Percentiles rank a stretch among this genome's conserved stretches.
Conservation (phyloP, 1,284 basidiomycete species). For the Papiliotrema terrestris region DNA sequence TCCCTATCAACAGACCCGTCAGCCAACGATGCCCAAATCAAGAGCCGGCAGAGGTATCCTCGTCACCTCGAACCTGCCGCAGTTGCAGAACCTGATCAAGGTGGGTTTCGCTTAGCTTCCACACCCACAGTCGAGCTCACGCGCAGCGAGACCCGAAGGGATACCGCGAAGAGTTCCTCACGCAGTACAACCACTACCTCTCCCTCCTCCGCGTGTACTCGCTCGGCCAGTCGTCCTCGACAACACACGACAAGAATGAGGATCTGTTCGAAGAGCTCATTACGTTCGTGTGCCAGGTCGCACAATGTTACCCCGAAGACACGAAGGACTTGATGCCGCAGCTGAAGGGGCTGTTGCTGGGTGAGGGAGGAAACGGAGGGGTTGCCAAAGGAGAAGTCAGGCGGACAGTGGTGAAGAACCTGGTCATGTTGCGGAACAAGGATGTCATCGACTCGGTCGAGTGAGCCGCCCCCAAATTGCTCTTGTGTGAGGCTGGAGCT, state of each 20-base stretch:
- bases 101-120: conserved; percentile 16
- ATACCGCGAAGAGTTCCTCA: conserved; percentile 96
- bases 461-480: conserved; percentile 53
- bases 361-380: conserved; percentile 28
- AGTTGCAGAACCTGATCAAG: conserved; percentile 93
- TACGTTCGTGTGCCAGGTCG: conserved; percentile 67
- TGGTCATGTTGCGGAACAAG: conserved; percentile 91
- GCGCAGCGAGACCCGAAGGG: conserved; percentile 69
- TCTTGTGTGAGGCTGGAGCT: conserved; percentile 1
- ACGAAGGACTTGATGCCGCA: conserved; percentile 77
- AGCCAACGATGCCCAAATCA: conserved; percentile 38
- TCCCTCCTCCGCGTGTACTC: conserved; percentile 70
- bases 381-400: conserved; percentile 57
- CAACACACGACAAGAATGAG: conserved; percentile 59
- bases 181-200: conserved; percentile 96
- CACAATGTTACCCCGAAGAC: conserved; percentile 84
- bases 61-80: conserved; percentile 57
- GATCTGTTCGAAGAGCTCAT: conserved; percentile 81
- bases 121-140: conserved; percentile 33
- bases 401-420: conserved; percentile 77
- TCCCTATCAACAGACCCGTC: background rate
- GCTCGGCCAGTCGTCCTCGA: conserved; percentile 27
- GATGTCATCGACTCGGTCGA: conserved; percentile 87
- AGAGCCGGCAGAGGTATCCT: conserved; percentile 45
- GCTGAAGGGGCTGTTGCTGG: conserved; percentile 67